Evolutionary conservation across 257 asterid species (phyloP).

Genomic region (Solanum ahanhuiri): DNA sequence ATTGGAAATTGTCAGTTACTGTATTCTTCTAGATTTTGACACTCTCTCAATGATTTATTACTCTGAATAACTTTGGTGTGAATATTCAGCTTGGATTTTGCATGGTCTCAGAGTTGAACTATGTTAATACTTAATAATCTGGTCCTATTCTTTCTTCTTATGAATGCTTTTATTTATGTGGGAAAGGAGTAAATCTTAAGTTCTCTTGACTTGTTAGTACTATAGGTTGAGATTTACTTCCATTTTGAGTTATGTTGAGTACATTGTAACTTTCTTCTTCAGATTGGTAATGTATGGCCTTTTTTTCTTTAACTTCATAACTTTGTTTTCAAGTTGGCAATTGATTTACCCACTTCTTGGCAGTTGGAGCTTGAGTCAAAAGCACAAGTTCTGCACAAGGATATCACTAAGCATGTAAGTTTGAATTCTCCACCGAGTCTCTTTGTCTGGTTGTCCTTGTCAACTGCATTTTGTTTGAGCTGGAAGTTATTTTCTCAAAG

Average conservation of each 20-base stretch:
- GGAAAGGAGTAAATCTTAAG: not conserved
- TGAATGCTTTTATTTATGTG: not conserved
- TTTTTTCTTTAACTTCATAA: not conserved
- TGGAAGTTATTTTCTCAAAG: not conserved
- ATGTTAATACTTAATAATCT: not conserved
- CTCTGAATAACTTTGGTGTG: not conserved
- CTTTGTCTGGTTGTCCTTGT: not conserved
- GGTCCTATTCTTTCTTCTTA: not conserved
- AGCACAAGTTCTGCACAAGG: conserved; percentile 65
- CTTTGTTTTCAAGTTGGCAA: not conserved
- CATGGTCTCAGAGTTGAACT: not conserved
- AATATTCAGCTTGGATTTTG: not conserved
- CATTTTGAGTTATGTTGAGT: not conserved
- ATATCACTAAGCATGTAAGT: conserved; percentile 68
- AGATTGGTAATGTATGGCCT: not conserved
- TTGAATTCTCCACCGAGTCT: not conserved
- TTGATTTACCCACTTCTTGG: conserved; percentile 5
- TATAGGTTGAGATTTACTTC: not conserved
- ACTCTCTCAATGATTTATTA: not conserved
- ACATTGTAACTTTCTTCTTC: not conserved
- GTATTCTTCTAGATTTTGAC: not conserved
- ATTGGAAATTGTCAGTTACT: not conserved
- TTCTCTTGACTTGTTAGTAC: not conserved
- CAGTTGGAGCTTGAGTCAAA: conserved; percentile 69
- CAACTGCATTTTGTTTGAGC: not conserved